Base-by-base conservation (phyloP, 805 yeast genomes). In the Dipodascus geniculatus region DNA sequence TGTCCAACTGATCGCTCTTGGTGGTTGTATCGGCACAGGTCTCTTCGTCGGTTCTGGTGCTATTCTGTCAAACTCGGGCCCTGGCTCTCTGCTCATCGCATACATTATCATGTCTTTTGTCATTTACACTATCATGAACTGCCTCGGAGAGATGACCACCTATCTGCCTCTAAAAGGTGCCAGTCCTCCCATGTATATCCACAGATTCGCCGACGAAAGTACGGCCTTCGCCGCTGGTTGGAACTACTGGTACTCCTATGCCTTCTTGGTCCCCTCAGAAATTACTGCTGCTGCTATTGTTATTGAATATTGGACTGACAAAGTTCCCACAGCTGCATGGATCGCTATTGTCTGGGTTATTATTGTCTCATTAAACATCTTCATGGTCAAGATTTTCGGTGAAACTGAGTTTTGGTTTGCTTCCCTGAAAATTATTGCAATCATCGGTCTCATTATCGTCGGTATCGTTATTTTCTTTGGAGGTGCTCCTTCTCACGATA, bases 11-110 rank as follows among this genome's bases (percentile, higher is more conserved):
- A 83, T 83, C 62, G 87, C 89, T 51, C 74, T 83, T 56, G 89
- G 89, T 60, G 87, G 88, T 52, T 75, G 83, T 56, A 83, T 85
- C 56, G 93, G 91, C 63, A 82, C 89, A 3, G 91, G 89, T 67
- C 71, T 85, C 50, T 82, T 85, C 59, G 83, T 85, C 33, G 87
- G 88, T 63, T 77, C 88, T 1, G 86, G 87, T 56, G 67, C 74
- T 17, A 77, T 86, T 1, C 68, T 85, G 51, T 59, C 74, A 19
- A 71, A 74, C 31, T 85, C 87, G 65, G 93, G 93, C 23, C 91
- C 93, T n/a, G 86, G 83, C 0, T 79, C 78, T 24, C 59, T 80
- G 38, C 73, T 86, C 42, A 70, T 80, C 22, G 81, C 88, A 11
- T 86, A 84, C 63, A 57, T 80, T 23, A 68, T 82, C 49, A 75